Conservation (phyloP, 768 basidiomycete species). For the Favolaschia claudopus region DNA sequence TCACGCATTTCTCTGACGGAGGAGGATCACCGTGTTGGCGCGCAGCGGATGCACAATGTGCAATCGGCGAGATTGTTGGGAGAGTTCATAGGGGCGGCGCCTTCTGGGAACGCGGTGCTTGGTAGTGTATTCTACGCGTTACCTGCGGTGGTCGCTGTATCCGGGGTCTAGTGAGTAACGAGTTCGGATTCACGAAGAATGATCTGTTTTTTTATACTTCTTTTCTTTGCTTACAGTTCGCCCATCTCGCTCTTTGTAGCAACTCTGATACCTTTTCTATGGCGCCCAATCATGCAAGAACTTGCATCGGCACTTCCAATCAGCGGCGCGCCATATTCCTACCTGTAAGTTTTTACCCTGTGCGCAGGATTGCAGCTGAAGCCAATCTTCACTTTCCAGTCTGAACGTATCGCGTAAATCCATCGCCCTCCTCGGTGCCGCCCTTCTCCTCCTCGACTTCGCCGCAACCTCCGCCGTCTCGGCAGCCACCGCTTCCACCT, state of each 20-base stretch:
- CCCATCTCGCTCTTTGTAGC: slow-evolving; percentile 74
- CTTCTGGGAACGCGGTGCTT: slow-evolving; percentile 73
- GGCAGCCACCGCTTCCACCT: slow-evolving; percentile 73
- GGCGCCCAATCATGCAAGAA: slow-evolving; percentile 80
- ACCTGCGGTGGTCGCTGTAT: slow-evolving; percentile 67
- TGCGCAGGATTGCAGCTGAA: background rate
- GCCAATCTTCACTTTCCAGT: slow-evolving; percentile 37
- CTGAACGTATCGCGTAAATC: slow-evolving; percentile 70
- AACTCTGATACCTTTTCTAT: slow-evolving; percentile 67
- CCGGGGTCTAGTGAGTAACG: slow-evolving; percentile 65
- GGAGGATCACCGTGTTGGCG: slow-evolving; percentile 49
- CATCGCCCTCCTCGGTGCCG: slow-evolving; percentile 69
- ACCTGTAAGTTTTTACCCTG: slow-evolving; percentile 52
- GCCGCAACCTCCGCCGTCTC: slow-evolving; percentile 75
- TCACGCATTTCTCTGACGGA: slow-evolving; percentile 51
- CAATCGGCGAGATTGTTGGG: slow-evolving; percentile 54
- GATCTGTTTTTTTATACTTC: background rate
- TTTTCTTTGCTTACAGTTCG: slow-evolving; percentile 48
- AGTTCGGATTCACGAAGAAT: background rate
- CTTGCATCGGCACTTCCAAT: slow-evolving; percentile 73
- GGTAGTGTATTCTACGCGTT: slow-evolving; percentile 76
- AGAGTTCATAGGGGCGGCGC: slow-evolving; percentile 68
- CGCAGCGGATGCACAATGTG: slow-evolving; percentile 36
- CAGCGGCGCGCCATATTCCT: slow-evolving; percentile 75
- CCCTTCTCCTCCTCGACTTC: slow-evolving; percentile 75